Evolutionary conservation across 768 basidiomycete genomes (phyloP), one percentile per base, ranked within the genome.

Genomic region (Coprinopsis strossmayeri): DNA sequence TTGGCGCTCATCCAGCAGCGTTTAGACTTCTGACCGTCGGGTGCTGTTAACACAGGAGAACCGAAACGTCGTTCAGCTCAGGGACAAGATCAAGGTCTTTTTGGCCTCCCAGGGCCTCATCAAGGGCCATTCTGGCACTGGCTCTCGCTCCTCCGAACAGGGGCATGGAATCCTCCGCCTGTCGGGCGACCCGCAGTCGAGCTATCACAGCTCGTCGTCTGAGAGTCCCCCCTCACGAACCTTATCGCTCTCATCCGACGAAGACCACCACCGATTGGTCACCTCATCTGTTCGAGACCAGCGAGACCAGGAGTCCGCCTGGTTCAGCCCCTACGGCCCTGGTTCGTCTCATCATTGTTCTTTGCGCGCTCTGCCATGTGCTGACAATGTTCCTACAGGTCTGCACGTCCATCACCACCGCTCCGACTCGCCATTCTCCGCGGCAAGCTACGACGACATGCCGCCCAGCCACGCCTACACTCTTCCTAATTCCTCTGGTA

Each of bases 91-190:
- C 60, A 91, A 90, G 68, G 66, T 68, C 1, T 87, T 87, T 59
- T 74, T 91, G 20, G 85, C 85, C 0, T 77, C 85, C 0, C 86
- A 90, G 62, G 88, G 88, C 41, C 87, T 90, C 86, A 90, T 91
- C 65, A 91, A 91, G 66, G 89, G 89, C 24, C 87, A 90, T 58
- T 84, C 88, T 17, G 84, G 84, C 48, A 69, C 82, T 23, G 82
- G 78, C 1, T 73, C 83, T 17, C 80, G 82, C 37, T 64, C 70
- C 18, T 58, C 70, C 28, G 82, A 82, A 1, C 76, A 75, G 27
- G 50, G 50, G 11, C 75, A 72, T 12, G 75, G 74, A 38, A 71
- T 82, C 49, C 71, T 87, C 53, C 64, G 69, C 57, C 66, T 85
- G 59, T 56, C 67, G 53, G 69, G 72, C 30, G 71, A 69, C 51